phyloP scores from a whole-genome alignment of 2,329 filamentous ascomycete species.

The Hypoxylon sp. region DNA sequence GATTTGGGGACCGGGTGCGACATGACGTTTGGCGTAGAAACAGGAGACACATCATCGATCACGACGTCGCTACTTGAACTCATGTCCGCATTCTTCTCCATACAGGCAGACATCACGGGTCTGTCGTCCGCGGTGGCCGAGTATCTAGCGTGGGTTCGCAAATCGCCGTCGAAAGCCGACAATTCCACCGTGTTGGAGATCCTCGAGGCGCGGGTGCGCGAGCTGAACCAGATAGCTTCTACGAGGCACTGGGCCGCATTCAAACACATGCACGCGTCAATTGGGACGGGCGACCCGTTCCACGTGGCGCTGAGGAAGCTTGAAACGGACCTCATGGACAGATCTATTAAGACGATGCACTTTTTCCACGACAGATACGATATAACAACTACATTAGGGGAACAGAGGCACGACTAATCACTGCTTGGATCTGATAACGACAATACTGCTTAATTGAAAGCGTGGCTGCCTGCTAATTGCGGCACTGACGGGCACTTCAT shows the following conservation, averaged over 20 bases:
- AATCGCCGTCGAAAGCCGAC: background rate
- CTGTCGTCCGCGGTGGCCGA: conserved; percentile 4
- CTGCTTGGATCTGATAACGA: background rate
- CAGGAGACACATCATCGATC: background rate
- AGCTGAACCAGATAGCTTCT: conserved; percentile 7
- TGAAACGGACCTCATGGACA: conserved; percentile 1
- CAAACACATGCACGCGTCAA: conserved; percentile 7
- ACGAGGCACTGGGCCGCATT: background rate
- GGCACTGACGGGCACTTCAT: background rate
- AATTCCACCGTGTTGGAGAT: background rate
- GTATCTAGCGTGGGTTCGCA: conserved; percentile 8
- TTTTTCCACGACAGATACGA: conserved; percentile 7
- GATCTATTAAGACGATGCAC: background rate
- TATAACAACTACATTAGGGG: conserved; percentile 1
- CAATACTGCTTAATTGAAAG: background rate
- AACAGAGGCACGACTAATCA: background rate
- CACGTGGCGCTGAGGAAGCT: background rate
- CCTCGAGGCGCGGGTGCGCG: conserved; percentile 4
- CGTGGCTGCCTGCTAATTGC: background rate
- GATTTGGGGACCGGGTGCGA: background rate
- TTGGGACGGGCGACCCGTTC: background rate
- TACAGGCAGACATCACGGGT: conserved; percentile 8
- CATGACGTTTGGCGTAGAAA: background rate
- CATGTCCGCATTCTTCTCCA: background rate
- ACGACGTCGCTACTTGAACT: background rate